Evolutionary conservation across 2,329 filamentous ascomycete genomes (phyloP), one percentile per base, ranked within the genome.

Genomic region (Aureobasidium namibiae): DNA sequence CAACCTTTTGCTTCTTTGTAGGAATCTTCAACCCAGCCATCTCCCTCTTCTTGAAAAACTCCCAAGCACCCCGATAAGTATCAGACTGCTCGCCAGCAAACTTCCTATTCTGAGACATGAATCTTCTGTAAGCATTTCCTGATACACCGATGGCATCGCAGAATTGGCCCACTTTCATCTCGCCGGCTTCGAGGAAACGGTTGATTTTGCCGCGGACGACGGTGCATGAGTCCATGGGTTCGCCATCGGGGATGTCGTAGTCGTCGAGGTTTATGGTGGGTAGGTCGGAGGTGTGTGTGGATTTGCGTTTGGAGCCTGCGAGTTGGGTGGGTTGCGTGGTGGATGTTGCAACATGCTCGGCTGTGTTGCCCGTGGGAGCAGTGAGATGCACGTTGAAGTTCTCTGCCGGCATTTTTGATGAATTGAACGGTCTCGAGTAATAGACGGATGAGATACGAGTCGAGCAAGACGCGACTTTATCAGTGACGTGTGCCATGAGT

Each of bases 21-120:
- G 68, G 67, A n/a, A 34, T 56, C 39, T 75, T 73, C 24, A 81
- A 67, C 1, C 78, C 79, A 31, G 74, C 71, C 33, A 78, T 64
- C 64, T 83, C 78, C 34, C 79, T 73, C 64, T 75, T 75, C 66
- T 77, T 77, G 72, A 84, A 84, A 62, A 74, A 76, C 2, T 56
- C 59, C 65, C 64, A 67, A 1, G 70, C 70, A 18, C 61, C 52
- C 1, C 16, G 6, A 62, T 70, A 75, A 1, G 67, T 66, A 10
- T 63, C 60, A 46, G 66, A 70, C 1, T 60, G 59, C 1, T 45
- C 7, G 39, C 73, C 72, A 48, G 68, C 70, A 58, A 70, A 65
- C 9, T 70, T 67, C 5, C 78, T 77, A 21, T 67, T 74, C 64
- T 75, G 74, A 13, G 72, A 70, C 76, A 82, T 78, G 67, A 83